Base-by-base conservation (phyloP, 192 early-diverging fungal species). In the Linnemannia exigua region DNA sequence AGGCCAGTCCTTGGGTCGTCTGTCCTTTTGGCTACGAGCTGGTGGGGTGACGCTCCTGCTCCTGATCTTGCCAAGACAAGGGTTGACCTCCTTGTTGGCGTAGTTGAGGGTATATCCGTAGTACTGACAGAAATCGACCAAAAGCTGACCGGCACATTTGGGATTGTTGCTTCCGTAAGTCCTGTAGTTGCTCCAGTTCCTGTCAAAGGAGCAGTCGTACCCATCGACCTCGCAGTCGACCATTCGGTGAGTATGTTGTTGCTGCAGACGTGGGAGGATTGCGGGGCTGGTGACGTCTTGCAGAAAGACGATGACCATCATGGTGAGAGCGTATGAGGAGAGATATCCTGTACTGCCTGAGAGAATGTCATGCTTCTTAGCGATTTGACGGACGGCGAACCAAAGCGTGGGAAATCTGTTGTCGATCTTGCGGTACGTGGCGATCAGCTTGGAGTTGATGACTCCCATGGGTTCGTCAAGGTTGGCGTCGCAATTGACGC, bases 281-380 rank as follows among this genome's bases (percentile, higher is more conserved):
- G 58, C 58, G 11, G 76, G 76, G 7, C 20, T 15, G 14, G 22
- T 36, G 20, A n/a, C 19, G 7, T 41, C 35, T 20, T 78, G 76
- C 6, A 78, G 48, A 35, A 35, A 78, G 50, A 31, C 48, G 36
- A 78, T 78, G 8, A 78, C 12, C 76, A 78, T 78, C 50, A 78
- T 19, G 22, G 61, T 48, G 7, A 78, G 37, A 15, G 76, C 68
- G 25, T 78, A 70, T 0, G 76, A 78, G 11, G 44, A 50, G 12
- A 78, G 50, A 12, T 52, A 69, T 20, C 67, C 66, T 0, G 31
- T 51, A 11, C 44, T 69, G 19, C 63, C 76, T 1, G 76, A 78
- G 3, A 69, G 67, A 31, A 78, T 78, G 16, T 35, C 37, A 35
- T 58, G 19, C 22, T 7, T 37, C 19, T 70, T 78, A 36, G 76